phyloP scores from a whole-genome alignment of 179 eudicot species.

The Vitellaria paradoxa region DNA sequence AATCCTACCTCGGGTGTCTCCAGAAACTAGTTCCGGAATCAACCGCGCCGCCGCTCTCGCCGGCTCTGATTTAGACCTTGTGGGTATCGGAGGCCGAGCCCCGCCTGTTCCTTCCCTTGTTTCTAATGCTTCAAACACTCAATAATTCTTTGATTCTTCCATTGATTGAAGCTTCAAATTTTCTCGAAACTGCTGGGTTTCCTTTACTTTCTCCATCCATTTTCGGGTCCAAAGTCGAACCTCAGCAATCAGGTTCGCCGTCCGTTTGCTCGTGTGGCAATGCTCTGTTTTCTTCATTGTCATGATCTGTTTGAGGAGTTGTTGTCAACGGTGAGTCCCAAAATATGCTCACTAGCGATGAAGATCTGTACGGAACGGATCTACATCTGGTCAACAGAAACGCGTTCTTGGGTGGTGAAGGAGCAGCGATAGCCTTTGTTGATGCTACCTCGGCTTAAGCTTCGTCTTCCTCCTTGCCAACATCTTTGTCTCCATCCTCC shows the following conservation, averaged over 20 bases:
- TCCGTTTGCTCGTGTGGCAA: conserved; percentile 1
- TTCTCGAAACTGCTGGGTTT: conserved; percentile 12
- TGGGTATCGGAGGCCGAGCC: conserved; percentile 27
- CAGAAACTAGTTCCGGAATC: conserved; percentile 27
- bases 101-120: conserved; percentile 1
- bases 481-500: background rate
- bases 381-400: conserved; percentile 52
- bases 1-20: conserved; percentile 22
- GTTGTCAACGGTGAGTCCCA: conserved; percentile 33
- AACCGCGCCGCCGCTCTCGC: conserved; percentile 40
- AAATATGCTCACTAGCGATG: conserved; percentile 45
- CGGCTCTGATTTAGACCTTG: conserved; percentile 80
- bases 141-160: background rate
- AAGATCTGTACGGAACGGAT: conserved; percentile 75
- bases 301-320: conserved; percentile 10
- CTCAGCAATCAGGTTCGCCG: conserved; percentile 17
- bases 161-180: conserved; percentile 11
- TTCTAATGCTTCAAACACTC: background rate
- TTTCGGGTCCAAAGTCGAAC: conserved; percentile 23
- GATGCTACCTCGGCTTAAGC: background rate
- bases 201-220: conserved; percentile 9
- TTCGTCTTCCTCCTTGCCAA: background rate
- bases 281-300: conserved; percentile 2
- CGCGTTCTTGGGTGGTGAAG: conserved; percentile 59
- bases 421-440: conserved; percentile 19